Percentiles rank a stretch among this genome's conserved stretches.
Evolutionary conservation across 1,284 basidiomycete genomes (phyloP).

Genomic region (Phlebopus sp.): DNA sequence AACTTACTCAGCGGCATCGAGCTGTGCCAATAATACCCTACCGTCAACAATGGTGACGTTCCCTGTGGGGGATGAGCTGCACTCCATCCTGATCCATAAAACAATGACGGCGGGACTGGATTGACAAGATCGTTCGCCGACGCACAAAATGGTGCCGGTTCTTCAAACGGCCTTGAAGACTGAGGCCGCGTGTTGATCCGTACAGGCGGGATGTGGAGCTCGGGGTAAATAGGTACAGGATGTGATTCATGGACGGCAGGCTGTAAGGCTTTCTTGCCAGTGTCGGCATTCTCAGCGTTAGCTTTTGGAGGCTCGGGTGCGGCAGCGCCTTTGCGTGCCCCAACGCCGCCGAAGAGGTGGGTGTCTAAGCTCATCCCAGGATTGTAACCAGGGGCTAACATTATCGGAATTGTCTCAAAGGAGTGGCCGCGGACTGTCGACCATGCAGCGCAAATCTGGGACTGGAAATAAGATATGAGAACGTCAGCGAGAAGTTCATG

Average conservation of each 20-base stretch:
- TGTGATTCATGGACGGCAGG: constrained; percentile 15
- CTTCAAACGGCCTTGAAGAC: constrained; percentile 61
- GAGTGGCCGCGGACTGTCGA: constrained; percentile 65
- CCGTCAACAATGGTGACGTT: constrained; percentile 44
- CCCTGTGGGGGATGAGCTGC: constrained; percentile 64
- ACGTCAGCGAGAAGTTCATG: constrained; percentile 86
- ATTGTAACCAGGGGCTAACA: constrained; percentile 35
- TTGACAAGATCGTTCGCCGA: constrained; percentile 94
- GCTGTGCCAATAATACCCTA: constrained; percentile 86
- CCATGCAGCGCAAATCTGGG: constrained; percentile 86
- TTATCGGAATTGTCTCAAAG: constrained; percentile 55
- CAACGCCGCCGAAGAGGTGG: constrained; percentile 70
- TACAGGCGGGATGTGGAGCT: constrained; percentile 62
- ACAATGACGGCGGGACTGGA: constrained; percentile 84
- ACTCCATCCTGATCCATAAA: constrained; percentile 88
- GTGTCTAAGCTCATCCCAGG: constrained; percentile 34
- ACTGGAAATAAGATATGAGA: constrained; percentile 83
- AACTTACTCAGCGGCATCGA: constrained; percentile 74
- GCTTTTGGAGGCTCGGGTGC: constrained; percentile 43
- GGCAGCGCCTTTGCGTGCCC: constrained; percentile 56
- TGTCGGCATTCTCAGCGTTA: constrained; percentile 29
- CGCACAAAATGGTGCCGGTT: constrained; percentile 86
- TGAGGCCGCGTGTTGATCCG: constrained; percentile 73
- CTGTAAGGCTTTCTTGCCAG: constrained; percentile 24
- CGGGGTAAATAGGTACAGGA: constrained; percentile 33